Evolutionary conservation across 306 rosid genomes (phyloP).

Genomic region (Rubus idaeus): DNA sequence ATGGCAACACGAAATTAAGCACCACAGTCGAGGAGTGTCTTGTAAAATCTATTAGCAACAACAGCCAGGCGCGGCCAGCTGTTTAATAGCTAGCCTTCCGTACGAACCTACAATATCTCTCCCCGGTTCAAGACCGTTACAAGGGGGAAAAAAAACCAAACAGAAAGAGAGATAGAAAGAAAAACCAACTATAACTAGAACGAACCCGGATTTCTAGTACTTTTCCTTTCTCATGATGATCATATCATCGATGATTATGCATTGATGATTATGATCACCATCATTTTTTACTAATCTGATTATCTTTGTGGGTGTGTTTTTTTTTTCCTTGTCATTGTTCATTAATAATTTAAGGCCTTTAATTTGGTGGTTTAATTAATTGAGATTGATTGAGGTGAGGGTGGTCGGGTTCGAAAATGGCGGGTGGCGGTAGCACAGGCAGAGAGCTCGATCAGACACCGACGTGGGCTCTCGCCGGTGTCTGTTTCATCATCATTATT

Average conservation of each 20-base stretch:
- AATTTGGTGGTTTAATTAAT: too few relatives aligned
- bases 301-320: too few relatives aligned
- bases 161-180: neutral
- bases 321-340: neutral
- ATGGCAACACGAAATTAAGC: neutral
- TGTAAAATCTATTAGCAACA: neutral
- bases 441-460: slow-evolving; percentile 81
- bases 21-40: neutral
- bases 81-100: neutral
- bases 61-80: neutral
- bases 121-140: too few relatives aligned
- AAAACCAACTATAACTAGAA: neutral
- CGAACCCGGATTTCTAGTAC: neutral
- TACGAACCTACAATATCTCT: too few relatives aligned
- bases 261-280: neutral
- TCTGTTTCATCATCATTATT: slow-evolving; percentile 70
- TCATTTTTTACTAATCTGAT: neutral
- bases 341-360: neutral
- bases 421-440: slow-evolving; percentile 40
- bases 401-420: slow-evolving; percentile 33
- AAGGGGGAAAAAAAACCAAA: neutral
- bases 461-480: slow-evolving; percentile 96
- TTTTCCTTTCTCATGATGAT: neutral
- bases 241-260: neutral
- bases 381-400: neutral